Evolutionary conservation across 257 asterid species (phyloP), one percentile per base, ranked within the genome.

Genomic region (Ocimum tenuiflorum): DNA sequence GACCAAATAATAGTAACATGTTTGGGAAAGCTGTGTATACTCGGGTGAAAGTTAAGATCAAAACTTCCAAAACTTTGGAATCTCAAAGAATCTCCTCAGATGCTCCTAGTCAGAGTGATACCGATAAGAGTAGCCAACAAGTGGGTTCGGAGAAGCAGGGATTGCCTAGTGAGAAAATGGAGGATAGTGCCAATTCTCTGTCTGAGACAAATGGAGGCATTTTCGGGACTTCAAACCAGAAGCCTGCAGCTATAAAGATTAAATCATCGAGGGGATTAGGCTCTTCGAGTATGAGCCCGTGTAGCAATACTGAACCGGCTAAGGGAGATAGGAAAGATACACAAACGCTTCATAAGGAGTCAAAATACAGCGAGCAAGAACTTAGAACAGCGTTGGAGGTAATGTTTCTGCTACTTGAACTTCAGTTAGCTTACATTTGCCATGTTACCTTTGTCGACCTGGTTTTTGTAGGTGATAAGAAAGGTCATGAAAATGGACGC

Each of bases 401-500:
- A 77, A 63, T 7, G 36, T 19, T 54, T n/a, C 54, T 77, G 19
- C 45, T 39, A 51, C 47, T 23, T 65, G 66, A 55, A 8, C 23
- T 33, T 73, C 22, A 15, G 19, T 46, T 63, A 27, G 39, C 19
- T 3, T 53, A 63, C 57, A 17, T 51, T 75, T 23, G 8, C 46
- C 68, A 13, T 46, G 53, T 47, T 35, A 57, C 43, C 43, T 57
- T 50, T 53, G 27, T 51, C 29, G 60, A 12, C 58, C 75, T 75
- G 27, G 54, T 60, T 60, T 70, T 79, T 52, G 12, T 75, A 94
- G 99, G 94, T 94, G 23, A 86, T 94, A 71, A 85, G 67, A 68
- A 94, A 90, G 79, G 74, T 88, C 36, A 94, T 92, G 99, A 85
- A 92, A 82, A 87, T 88, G 94, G 97, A 92, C 60, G 99, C 96